These are phyloP conservation scores for Suhomyces sp. DNA, from an alignment of 805 yeast species.

Conservation along the genomic window DNA sequence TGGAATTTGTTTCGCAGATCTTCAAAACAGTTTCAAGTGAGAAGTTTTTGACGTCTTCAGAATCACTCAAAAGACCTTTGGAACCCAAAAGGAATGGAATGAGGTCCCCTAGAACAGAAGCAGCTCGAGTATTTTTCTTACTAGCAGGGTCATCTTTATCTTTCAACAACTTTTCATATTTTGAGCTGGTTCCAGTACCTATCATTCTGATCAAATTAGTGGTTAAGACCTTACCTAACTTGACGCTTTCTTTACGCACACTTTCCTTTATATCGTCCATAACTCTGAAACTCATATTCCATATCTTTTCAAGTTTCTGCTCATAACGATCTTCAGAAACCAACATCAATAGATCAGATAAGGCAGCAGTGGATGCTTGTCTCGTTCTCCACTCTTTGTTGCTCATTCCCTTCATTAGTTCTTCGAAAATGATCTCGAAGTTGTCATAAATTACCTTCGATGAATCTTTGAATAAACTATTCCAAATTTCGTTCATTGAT, in stretches of 20 bases:
- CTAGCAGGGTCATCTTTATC: neutral
- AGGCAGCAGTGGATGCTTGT: constrained; percentile 77
- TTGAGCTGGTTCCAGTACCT: constrained; percentile 14
- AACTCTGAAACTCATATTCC: constrained; percentile 84
- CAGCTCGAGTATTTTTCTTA: constrained; percentile 27
- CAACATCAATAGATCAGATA: constrained; percentile 67
- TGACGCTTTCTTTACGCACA: constrained; percentile 77
- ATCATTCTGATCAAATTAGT: constrained; percentile 58
- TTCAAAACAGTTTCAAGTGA: constrained; percentile 73
- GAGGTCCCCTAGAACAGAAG: constrained; percentile 50
- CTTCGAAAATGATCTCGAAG: constrained; percentile 59
- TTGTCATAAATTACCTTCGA: constrained; percentile 51
- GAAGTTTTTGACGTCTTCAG: constrained; percentile 77
- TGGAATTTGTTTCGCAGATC: constrained; percentile 62
- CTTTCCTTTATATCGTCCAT: constrained; percentile 95
- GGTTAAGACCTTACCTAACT: constrained; percentile 65
- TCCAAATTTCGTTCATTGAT: constrained; percentile 91
- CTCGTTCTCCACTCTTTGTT: constrained; percentile 90
- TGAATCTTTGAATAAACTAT: constrained; percentile 59
- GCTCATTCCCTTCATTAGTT: constrained; percentile 66
- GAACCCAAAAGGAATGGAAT: constrained; percentile 78
- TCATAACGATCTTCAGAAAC: constrained; percentile 53
- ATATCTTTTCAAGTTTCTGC: constrained; percentile 57
- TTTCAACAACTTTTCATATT: neutral
- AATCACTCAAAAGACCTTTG: constrained; percentile 78